These are phyloP conservation scores for Protomyces pachydermus DNA, from an alignment of 1,139 yeast genomes.

Conservation along the genomic window DNA sequence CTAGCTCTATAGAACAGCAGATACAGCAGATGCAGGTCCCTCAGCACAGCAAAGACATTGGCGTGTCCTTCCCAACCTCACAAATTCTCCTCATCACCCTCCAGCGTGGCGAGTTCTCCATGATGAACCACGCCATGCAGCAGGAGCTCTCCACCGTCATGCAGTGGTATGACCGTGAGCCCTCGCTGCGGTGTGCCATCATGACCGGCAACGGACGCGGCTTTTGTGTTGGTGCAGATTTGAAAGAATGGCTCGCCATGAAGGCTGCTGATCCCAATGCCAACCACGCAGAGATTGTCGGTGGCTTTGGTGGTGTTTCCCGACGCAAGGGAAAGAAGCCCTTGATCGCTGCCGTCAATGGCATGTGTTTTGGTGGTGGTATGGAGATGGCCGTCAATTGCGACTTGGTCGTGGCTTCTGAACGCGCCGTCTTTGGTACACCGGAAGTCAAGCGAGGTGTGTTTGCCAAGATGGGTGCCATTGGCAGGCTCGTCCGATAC, in stretches of 20 bases:
- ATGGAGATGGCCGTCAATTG: slow-evolving; percentile 39
- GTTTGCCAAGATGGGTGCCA: slow-evolving; percentile 39
- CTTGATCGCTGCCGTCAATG: slow-evolving; percentile 39
- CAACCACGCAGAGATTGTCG: slow-evolving; percentile 9
- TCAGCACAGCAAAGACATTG: background rate
- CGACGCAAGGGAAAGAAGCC: slow-evolving; percentile 37
- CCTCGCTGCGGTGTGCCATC: slow-evolving; percentile 36
- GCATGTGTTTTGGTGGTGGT: slow-evolving; percentile 39
- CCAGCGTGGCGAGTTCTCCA: slow-evolving; percentile 26
- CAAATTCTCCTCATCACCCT: slow-evolving; percentile 21
- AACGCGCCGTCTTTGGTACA: slow-evolving; percentile 35
- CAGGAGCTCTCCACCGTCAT: slow-evolving; percentile 16
- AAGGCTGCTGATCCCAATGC: slow-evolving; percentile 1
- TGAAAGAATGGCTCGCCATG: slow-evolving; percentile 35
- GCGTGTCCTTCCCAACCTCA: slow-evolving; percentile 11
- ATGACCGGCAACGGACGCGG: slow-evolving; percentile 38
- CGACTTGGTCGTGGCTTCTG: slow-evolving; percentile 38
- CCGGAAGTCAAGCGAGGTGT: slow-evolving; percentile 40
- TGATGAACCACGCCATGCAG: slow-evolving; percentile 27
- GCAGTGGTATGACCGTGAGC: slow-evolving; percentile 37
- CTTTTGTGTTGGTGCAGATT: slow-evolving; percentile 40
- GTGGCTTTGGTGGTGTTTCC: slow-evolving; percentile 39
- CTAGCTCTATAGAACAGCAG: too few species aligned
- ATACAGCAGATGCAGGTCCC: background rate
- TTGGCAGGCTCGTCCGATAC: slow-evolving; percentile 34